These are phyloP conservation scores for Metschnikowia colocasiae DNA, from an alignment of 805 yeast genomes.

Conservation along the genomic window DNA sequence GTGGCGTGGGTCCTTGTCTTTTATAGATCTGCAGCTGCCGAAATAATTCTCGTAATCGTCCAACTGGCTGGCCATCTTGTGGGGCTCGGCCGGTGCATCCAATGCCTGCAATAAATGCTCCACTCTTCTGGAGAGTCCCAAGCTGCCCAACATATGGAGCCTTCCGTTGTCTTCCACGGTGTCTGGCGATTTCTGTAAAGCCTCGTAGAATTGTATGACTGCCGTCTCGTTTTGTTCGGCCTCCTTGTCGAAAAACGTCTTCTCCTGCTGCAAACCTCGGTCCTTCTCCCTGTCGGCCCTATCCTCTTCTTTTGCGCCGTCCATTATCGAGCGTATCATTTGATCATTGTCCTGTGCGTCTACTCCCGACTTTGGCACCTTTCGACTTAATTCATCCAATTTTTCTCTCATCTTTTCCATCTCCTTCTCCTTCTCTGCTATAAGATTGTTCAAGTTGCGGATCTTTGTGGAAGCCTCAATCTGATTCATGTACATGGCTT, in stretches of 20 bases:
- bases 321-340: neutral
- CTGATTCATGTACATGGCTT: neutral
- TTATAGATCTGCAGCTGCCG: constrained; percentile 1
- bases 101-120: constrained; percentile 1
- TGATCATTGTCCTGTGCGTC: neutral
- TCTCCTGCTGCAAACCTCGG: neutral
- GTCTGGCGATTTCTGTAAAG: neutral
- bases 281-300: neutral
- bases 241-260: neutral
- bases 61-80: constrained; percentile 2
- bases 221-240: neutral
- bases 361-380: neutral
- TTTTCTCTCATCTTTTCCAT: neutral
- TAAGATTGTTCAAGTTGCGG: neutral
- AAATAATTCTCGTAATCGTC: constrained; percentile 3
- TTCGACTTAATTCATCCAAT: neutral
- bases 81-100: constrained; percentile 1
- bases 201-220: constrained; percentile 4
- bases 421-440: neutral
- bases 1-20: constrained; percentile 2
- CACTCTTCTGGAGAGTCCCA: neutral
- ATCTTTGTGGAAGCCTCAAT: constrained; percentile 1
- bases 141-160: constrained; percentile 3
- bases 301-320: neutral
- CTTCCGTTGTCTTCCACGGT: constrained; percentile 1